phyloP scores from a whole-genome alignment of 495 filamentous ascomycete species.

The Cenococcum geophilum region DNA sequence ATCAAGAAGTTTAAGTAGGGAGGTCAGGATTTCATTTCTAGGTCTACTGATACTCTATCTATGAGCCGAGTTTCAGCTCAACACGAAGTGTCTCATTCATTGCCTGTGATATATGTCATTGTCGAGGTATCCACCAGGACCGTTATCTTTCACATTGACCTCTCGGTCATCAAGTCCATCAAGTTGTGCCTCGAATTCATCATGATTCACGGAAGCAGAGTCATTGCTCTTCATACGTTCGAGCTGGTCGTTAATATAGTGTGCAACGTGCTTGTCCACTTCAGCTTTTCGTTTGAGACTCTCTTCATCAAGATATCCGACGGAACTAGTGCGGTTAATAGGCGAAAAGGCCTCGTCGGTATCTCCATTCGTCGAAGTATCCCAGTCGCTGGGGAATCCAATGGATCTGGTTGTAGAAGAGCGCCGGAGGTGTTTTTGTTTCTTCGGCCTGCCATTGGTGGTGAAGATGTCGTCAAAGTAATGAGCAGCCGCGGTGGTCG shows the following conservation, averaged over 20 bases:
- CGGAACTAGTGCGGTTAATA: constrained; percentile 28
- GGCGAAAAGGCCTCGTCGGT: constrained; percentile 25
- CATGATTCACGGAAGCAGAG: constrained; percentile 21
- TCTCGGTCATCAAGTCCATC: constrained; percentile 27
- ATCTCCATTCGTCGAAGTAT: constrained; percentile 45
- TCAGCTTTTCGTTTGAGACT: constrained; percentile 33
- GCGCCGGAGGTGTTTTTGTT: constrained; percentile 56
- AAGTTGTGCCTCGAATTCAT: constrained; percentile 37
- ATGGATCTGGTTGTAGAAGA: constrained; percentile 85
- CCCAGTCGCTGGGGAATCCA: constrained; percentile 76
- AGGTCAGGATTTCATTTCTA: neutral
- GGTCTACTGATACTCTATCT: constrained; percentile 2
- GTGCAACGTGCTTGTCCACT: constrained; percentile 36
- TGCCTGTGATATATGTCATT: neutral
- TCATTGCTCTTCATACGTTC: constrained; percentile 31
- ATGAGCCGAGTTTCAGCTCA: neutral
- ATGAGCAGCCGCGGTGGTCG: constrained; percentile 71
- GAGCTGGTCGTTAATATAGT: constrained; percentile 38
- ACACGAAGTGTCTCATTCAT: neutral
- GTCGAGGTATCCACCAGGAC: constrained; percentile 16
- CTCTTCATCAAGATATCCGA: constrained; percentile 33
- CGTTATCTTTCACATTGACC: constrained; percentile 14
- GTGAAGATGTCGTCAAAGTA: constrained; percentile 94
- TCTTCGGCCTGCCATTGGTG: constrained; percentile 38
- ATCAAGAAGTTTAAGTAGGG: too few species aligned